A percentile compares a stretch with the other conserved stretches of the same genome.
phyloP scores from a whole-genome alignment of 345 rosid genomes.

The Rhodamnia argentea region DNA sequence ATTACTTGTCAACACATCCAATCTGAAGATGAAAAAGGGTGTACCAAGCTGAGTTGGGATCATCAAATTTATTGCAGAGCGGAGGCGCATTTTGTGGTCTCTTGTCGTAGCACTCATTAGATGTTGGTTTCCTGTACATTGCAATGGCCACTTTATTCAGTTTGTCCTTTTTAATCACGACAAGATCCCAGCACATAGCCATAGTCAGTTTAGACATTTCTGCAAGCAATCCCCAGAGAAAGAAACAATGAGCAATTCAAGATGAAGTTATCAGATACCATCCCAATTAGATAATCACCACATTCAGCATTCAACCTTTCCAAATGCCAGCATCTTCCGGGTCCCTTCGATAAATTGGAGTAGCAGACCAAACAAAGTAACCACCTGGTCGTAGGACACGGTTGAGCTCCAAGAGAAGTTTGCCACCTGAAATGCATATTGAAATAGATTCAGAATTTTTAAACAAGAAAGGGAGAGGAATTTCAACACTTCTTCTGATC shows the following conservation, averaged over 20 bases:
- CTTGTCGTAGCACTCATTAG: constrained; percentile 28
- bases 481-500: constrained; percentile 4
- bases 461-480: neutral
- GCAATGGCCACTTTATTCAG: constrained; percentile 29
- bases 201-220: constrained; percentile 29
- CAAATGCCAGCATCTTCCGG: constrained; percentile 75
- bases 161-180: constrained; percentile 21
- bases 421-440: constrained; percentile 48
- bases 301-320: constrained; percentile 35
- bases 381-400: constrained; percentile 87
- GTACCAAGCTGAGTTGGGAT: constrained; percentile 36
- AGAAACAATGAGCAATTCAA: neutral
- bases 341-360: constrained; percentile 79
- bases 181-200: constrained; percentile 39
- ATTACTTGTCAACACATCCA: neutral
- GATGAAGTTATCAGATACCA: neutral
- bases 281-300: neutral
- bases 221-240: neutral
- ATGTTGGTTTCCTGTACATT: constrained; percentile 23
- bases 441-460: neutral
- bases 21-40: neutral
- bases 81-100: constrained; percentile 26
- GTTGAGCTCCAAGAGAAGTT: constrained; percentile 82
- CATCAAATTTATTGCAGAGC: constrained; percentile 22
- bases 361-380: constrained; percentile 92